These are phyloP conservation scores for Colletotrichum magnum DNA, from an alignment of 2,329 filamentous ascomycete species.

Conservation along the genomic window DNA sequence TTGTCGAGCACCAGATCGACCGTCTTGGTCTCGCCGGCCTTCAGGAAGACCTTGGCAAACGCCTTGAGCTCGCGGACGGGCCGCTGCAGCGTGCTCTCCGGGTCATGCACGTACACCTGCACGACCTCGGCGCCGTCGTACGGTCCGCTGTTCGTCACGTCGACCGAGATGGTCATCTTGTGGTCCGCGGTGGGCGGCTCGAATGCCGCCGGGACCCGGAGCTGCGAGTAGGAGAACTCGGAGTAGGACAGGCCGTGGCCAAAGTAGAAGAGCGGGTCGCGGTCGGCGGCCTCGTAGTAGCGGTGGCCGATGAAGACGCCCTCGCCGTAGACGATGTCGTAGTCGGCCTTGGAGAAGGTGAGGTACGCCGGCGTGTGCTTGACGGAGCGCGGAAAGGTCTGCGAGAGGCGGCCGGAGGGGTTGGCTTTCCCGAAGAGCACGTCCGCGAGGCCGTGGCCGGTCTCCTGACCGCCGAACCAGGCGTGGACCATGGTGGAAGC, in stretches of 20 bases:
- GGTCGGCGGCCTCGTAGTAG: slow-evolving; percentile 81
- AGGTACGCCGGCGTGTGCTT: slow-evolving; percentile 83
- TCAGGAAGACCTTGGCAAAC: slow-evolving; percentile 74
- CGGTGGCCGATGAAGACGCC: slow-evolving; percentile 87
- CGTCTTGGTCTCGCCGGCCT: slow-evolving; percentile 69
- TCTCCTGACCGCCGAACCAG: slow-evolving; percentile 92
- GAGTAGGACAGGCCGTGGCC: slow-evolving; percentile 87
- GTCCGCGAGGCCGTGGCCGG: slow-evolving; percentile 84
- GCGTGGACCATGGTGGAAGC: slow-evolving; percentile 77
- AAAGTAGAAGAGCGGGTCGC: slow-evolving; percentile 80
- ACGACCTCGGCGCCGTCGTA: slow-evolving; percentile 54
- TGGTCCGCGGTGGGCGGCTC: slow-evolving; percentile 50
- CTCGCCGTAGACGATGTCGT: slow-evolving; percentile 82
- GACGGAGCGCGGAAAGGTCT: slow-evolving; percentile 77
- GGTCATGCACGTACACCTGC: slow-evolving; percentile 69
- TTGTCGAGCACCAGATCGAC: slow-evolving; percentile 63
- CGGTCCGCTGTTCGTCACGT: slow-evolving; percentile 33
- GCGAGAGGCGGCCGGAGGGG: slow-evolving; percentile 81
- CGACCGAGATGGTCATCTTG: slow-evolving; percentile 52
- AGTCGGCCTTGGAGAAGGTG: slow-evolving; percentile 80
- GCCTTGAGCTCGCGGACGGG: slow-evolving; percentile 76
- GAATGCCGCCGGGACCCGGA: slow-evolving; percentile 58
- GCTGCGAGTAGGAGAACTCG: slow-evolving; percentile 71
- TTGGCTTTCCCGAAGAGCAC: slow-evolving; percentile 82
- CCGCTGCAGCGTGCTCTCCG: slow-evolving; percentile 58